Evolutionary conservation across 257 asterid genomes (phyloP).

Genomic region (Salvia hispanica): DNA sequence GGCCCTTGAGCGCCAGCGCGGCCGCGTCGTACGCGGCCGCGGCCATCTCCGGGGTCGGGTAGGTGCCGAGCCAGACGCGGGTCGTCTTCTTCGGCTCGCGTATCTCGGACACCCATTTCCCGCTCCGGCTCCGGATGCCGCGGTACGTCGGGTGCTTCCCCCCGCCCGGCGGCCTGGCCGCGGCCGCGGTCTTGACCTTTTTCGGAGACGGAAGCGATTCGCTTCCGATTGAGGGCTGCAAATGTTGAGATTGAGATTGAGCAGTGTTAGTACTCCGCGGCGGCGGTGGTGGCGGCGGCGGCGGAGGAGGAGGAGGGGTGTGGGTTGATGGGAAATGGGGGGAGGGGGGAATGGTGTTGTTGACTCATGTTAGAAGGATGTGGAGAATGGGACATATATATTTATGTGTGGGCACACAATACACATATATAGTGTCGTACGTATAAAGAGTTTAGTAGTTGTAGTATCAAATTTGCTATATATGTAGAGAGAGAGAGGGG

Average conservation of each 20-base stretch:
- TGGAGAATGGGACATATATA: constrained; percentile 34
- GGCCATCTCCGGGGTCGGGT: constrained; percentile 52
- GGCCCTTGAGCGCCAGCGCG: constrained; percentile 48
- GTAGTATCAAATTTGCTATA: neutral
- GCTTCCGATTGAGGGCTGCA: constrained; percentile 31
- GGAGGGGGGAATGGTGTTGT: constrained; percentile 28
- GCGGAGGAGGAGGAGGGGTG: constrained; percentile 11
- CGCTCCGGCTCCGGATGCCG: constrained; percentile 51
- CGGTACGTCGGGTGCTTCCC: constrained; percentile 44
- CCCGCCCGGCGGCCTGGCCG: constrained; percentile 11
- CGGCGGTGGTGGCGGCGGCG: neutral
- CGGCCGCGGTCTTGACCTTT: constrained; percentile 31
- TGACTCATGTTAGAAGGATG: constrained; percentile 43
- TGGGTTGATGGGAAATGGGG: constrained; percentile 12
- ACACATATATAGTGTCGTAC: neutral
- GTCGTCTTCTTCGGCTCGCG: constrained; percentile 48
- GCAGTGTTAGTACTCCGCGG: neutral
- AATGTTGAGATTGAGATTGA: constrained; percentile 11
- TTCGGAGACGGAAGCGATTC: constrained; percentile 41
- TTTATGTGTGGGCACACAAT: neutral
- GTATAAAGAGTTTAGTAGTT: neutral
- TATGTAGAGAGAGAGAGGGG: neutral
- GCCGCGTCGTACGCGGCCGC: constrained; percentile 58
- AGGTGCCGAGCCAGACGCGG: constrained; percentile 54
- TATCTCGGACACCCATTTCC: constrained; percentile 60